Base-by-base conservation (phyloP, 2,329 filamentous ascomycete genomes). In the Colletotrichum cereale region DNA sequence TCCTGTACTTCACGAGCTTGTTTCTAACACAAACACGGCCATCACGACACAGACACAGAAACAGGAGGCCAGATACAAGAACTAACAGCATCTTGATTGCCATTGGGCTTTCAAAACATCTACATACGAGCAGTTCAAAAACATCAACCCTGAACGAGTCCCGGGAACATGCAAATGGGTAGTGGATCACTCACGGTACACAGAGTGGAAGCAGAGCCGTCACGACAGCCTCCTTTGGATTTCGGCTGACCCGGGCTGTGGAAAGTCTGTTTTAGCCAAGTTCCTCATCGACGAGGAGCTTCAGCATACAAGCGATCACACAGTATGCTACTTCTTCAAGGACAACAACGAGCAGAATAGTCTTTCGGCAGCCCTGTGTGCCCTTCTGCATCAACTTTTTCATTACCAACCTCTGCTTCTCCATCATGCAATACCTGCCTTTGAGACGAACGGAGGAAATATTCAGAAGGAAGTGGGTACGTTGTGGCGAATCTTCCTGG, bases 301-400 rank as follows among this genome's bases (percentile, higher is more conserved):
- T 10, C n/a, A n/a, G n/a, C n/a, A n/a, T n/a, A n/a, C n/a, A n/a
- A n/a, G n/a, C n/a, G n/a, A n/a, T n/a, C n/a, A n/a, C n/a, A n/a
- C n/a, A n/a, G n/a, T n/a, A n/a, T 82, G 78, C 73, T 83, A 81
- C 73, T 84, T 83, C 74, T 82, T 82, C 68, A 80, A 82, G 56
- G 79, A 82, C 42, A 79, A 82, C 50, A 74, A 79, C 0, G 74
- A 79, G 2, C 79, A 83, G 62, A 78, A 79, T 31, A 73, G 61
- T 44, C 50, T 79, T 48, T 52, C 68, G 11, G 75, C 29, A 7
- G 81, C 80, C 5, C 55, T 84, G 0, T 82, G 78, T 50, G 78
- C 79, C 8, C 34, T 83, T 18, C 75, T 84, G 0, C 80, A 83
- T 74, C 80, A 84, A 61, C 73, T 84, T 0, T 82, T 82, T 62